phyloP scores from a whole-genome alignment of 1,139 yeast species.

The Debaryomyces fabryi region DNA sequence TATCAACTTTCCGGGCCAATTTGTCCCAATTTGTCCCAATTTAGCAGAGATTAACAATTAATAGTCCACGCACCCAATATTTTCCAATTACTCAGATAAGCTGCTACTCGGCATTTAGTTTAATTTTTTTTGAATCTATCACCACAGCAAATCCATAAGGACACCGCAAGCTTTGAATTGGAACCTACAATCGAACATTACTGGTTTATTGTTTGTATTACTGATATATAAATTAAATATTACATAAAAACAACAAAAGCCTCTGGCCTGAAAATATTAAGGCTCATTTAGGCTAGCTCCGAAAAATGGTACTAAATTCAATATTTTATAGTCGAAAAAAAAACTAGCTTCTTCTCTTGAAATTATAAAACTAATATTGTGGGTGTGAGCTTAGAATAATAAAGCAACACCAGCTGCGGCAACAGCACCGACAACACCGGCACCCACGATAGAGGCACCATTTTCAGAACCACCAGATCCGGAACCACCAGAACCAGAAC shows the following conservation, averaged over 20 bases:
- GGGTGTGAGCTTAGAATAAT: constrained; percentile 36
- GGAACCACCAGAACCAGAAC: constrained; percentile 21
- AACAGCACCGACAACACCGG: constrained; percentile 40
- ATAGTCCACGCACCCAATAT: background rate
- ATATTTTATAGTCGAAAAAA: constrained; percentile 4
- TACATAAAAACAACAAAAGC: constrained; percentile 10
- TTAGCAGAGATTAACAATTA: background rate
- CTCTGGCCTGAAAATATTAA: background rate
- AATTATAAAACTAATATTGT: background rate
- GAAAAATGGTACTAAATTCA: constrained; percentile 1
- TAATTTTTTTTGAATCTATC: no score
- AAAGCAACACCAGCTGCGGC: constrained; percentile 52
- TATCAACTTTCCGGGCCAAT: background rate
- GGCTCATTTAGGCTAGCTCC: background rate
- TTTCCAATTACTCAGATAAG: background rate
- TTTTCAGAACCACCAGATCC: constrained; percentile 14
- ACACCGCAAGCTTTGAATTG: no score
- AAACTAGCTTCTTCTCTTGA: constrained; percentile 6
- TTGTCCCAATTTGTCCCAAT: background rate
- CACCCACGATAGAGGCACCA: constrained; percentile 35
- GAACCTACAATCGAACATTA: background rate
- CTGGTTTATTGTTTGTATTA: constrained; percentile 9
- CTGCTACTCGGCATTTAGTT: background rate
- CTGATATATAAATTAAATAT: constrained; percentile 9
- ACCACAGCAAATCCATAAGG: no score